Evolutionary conservation across 192 early-diverging fungal species (phyloP), one percentile per base, ranked within the genome.

Genomic region (Coemansia sp.): DNA sequence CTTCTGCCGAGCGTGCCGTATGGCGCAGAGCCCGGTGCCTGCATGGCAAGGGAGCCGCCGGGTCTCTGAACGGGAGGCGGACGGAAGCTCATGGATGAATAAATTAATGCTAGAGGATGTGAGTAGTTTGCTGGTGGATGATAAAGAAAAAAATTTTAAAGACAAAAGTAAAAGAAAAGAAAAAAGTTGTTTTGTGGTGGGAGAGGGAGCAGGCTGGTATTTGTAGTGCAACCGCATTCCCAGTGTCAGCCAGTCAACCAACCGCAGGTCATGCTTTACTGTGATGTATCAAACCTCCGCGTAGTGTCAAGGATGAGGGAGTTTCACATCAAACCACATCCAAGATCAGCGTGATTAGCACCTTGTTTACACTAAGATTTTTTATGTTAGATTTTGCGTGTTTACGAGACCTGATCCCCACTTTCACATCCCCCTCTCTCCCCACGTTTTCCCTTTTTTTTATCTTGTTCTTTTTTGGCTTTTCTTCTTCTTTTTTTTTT

Each of bases 1-100:
- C 46, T 57, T 10, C 71, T 68, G 20, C 90, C 90, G 10, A 17
- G 19, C 1, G 39, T 69, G 51, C 89, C 90, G 46, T 39, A 69
- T 2, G 56, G 5, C 19, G 32, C 35, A 37, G 32, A 17, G 8
- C 51, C 31, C n/a, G 24, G n/a, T 10, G n/a, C 47, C 5, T 25
- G 47, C n/a, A 14, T 25, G 3, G 14, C 47, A 27, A 27, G 22
- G 47, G 47, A n/a, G n/a, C n/a, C 32, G 53, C 32, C 53, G 31
- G 53, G 47, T 0, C 24, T 20, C 22, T 54, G 51, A 7, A 31
- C 11, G 6, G 51, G 27, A 53, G 49, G 6, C 1, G 25, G n/a
- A 20, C 35, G 56, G 3, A 17, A 8, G 36, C 56, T 58, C 56
- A 58, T 58, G 35, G 15, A 31, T 7, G 17, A 49, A 27, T 14